These are phyloP conservation scores for Arxiozyma bovina DNA, from an alignment of 1,139 yeast genomes.

Conservation along the genomic window DNA sequence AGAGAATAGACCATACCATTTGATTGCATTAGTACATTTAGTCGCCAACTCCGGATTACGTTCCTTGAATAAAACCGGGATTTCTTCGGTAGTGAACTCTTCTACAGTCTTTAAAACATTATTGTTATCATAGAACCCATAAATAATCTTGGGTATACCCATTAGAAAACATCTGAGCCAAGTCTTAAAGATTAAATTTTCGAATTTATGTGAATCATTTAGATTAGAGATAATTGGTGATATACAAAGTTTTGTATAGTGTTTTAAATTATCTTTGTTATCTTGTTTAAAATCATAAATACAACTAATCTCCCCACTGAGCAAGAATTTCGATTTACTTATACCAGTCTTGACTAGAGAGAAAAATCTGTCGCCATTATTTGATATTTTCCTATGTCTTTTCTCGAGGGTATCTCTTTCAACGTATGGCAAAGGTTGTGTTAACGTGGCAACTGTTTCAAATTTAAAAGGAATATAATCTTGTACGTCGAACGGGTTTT, in stretches of 20 bases:
- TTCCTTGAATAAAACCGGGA: slow-evolving; percentile 49
- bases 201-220: slow-evolving; percentile 40
- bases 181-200: slow-evolving; percentile 59
- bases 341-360: slow-evolving; percentile 77
- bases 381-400: slow-evolving; percentile 50
- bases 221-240: slow-evolving; percentile 42
- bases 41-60: slow-evolving; percentile 44
- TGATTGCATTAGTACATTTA: slow-evolving; percentile 64
- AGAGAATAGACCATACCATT: slow-evolving; percentile 76
- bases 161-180: slow-evolving; percentile 94
- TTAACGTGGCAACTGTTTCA: slow-evolving; percentile 67
- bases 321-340: slow-evolving; percentile 56
- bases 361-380: slow-evolving; percentile 67
- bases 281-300: slow-evolving; percentile 71
- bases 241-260: slow-evolving; percentile 83
- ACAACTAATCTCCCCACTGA: slow-evolving; percentile 92
- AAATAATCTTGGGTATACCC: slow-evolving; percentile 69
- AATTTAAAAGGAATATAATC: slow-evolving; percentile 73
- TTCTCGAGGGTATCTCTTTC: slow-evolving; percentile 58
- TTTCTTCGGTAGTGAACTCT: slow-evolving; percentile 64
- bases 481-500: slow-evolving; percentile 34
- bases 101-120: slow-evolving; percentile 60
- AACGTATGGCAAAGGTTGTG: slow-evolving; percentile 66
- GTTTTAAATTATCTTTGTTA: slow-evolving; percentile 44
- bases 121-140: slow-evolving; percentile 78